phyloP scores from a whole-genome alignment of 2,329 filamentous ascomycete species.

The Knoxdaviesia capensis region DNA sequence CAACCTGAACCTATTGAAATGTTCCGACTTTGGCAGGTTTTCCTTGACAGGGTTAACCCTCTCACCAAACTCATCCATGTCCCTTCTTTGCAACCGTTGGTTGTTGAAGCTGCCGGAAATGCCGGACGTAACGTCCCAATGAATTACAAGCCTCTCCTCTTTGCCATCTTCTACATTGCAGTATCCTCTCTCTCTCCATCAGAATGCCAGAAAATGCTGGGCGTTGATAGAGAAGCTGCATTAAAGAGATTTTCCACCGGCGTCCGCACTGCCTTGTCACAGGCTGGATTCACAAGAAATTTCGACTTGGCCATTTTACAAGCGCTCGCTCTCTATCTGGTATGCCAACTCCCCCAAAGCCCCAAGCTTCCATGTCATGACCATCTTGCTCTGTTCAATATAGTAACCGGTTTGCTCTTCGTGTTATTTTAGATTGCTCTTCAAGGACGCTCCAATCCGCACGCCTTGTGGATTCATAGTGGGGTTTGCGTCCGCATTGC shows the following conservation, averaged over 20 bases:
- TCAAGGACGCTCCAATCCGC: conserved; percentile 35
- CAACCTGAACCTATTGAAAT: conserved; percentile 47
- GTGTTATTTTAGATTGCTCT: conserved; percentile 25
- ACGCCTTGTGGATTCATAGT: conserved; percentile 39
- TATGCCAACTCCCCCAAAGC: conserved; percentile 10
- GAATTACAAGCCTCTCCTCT: conserved; percentile 40
- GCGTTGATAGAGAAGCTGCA: conserved; percentile 26
- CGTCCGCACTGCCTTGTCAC: conserved; percentile 26
- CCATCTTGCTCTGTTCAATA: too few relatives aligned
- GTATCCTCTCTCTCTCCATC: conserved; percentile 31
- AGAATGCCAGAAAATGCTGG: conserved; percentile 33
- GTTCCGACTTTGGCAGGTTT: conserved; percentile 55
- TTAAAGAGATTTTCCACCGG: conserved; percentile 30
- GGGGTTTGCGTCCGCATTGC: conserved; percentile 42
- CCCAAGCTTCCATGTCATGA: neutral
- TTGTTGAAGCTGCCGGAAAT: conserved; percentile 42
- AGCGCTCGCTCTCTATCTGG: conserved; percentile 36
- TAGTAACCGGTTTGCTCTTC: neutral
- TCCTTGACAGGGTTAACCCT: conserved; percentile 55
- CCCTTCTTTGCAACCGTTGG: conserved; percentile 43
- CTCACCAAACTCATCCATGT: conserved; percentile 53
- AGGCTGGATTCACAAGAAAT: conserved; percentile 35
- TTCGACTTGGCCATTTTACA: conserved; percentile 39
- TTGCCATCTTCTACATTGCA: conserved; percentile 44
- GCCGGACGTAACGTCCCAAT: conserved; percentile 25